Conservation (phyloP, 2,329 filamentous ascomycete genomes). For the Aspergillus brasiliensis region DNA sequence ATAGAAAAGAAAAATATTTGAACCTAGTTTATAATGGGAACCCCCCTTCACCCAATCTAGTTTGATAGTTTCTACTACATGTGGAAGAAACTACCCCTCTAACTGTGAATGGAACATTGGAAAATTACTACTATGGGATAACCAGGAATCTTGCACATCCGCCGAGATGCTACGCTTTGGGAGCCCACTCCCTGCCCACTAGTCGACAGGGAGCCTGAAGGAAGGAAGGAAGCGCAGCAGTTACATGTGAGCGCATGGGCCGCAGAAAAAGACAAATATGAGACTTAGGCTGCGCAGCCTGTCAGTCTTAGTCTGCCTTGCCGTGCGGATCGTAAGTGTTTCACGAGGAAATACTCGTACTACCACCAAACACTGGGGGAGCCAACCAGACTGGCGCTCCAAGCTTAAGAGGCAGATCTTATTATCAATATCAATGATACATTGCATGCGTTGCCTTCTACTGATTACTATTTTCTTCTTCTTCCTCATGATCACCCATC, state of each 20-base stretch:
- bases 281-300: constrained; percentile 2
- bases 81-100: not conserved
- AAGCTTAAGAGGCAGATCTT: not conserved
- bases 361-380: not conserved
- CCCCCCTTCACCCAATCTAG: not conserved
- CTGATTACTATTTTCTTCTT: too few species aligned
- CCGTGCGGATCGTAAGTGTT: constrained; percentile 1
- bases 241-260: not conserved
- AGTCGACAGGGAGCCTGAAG: not conserved
- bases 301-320: constrained; percentile 6
- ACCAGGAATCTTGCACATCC: not conserved
- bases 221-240: not conserved
- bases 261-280: constrained; percentile 1
- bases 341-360: constrained; percentile 1
- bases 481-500: not conserved
- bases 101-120: too few species aligned
- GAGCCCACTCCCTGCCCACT: not conserved
- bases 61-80: not conserved
- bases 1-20: too few species aligned
- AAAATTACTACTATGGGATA: not conserved
- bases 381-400: not conserved
- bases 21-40: not conserved
- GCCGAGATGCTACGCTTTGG: not conserved
- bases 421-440: constrained; percentile 4
- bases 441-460: not conserved